Conservation (phyloP, 2,329 filamentous ascomycete genomes). For the Alternaria gaisen region DNA sequence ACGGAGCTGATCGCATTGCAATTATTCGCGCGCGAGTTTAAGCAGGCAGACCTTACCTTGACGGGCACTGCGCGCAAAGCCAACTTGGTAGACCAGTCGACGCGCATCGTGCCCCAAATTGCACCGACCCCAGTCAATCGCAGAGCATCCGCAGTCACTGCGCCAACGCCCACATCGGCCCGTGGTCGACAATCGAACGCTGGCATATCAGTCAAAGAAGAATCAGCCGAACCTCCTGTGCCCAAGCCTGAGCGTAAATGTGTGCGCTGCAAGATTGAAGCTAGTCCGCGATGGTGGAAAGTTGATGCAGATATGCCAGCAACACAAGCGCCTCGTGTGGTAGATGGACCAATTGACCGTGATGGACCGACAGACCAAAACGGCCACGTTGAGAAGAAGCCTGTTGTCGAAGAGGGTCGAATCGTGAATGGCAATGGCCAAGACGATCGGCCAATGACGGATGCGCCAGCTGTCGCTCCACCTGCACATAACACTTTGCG, state of each 20-base stretch:
- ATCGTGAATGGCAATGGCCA: constrained; percentile 33
- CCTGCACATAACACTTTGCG: constrained; percentile 28
- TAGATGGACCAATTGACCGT: constrained; percentile 31
- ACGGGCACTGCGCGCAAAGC: constrained; percentile 95
- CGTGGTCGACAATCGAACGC: constrained; percentile 48
- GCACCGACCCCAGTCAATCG: constrained; percentile 43
- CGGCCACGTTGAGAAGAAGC: constrained; percentile 27
- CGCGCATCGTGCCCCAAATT: constrained; percentile 55
- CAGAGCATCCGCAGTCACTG: constrained; percentile 52
- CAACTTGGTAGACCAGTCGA: constrained; percentile 75
- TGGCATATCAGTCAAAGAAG: constrained; percentile 48
- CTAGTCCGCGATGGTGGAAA: constrained; percentile 70
- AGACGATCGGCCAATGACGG: constrained; percentile 41
- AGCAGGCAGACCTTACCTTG: constrained; percentile 89
- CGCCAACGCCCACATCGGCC: constrained; percentile 45
- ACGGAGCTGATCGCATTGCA: constrained; percentile 82
- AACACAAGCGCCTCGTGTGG: constrained; percentile 19
- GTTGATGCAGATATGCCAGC: constrained; percentile 30
- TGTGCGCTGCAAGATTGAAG: constrained; percentile 65
- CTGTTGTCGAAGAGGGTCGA: constrained; percentile 26
- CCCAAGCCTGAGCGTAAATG: constrained; percentile 51
- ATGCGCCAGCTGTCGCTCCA: constrained; percentile 37
- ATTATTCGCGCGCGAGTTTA: constrained; percentile 86
- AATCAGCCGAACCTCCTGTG: constrained; percentile 44
- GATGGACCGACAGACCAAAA: constrained; percentile 34